phyloP scores from a whole-genome alignment of 306 rosid genomes.

The Malus fusca region DNA sequence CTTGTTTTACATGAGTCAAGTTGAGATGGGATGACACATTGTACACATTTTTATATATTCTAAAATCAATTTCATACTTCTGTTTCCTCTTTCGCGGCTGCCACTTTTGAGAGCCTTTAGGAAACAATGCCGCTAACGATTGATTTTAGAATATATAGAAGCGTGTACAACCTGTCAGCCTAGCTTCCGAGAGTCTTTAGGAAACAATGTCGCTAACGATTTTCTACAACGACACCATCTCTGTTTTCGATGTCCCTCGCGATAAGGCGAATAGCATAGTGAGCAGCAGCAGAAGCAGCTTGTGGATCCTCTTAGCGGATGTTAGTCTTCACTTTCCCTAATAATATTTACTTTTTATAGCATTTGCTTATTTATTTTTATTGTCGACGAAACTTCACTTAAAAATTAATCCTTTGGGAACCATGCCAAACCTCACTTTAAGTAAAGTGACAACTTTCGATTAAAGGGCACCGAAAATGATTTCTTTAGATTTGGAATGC shows the following conservation, averaged over 20 bases:
- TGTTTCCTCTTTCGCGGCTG: not conserved
- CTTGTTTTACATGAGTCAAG: too few relatives aligned
- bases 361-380: too few relatives aligned
- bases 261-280: constrained; percentile 34
- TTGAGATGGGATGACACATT: too few relatives aligned
- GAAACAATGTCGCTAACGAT: constrained; percentile 34
- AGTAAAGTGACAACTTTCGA: too few relatives aligned
- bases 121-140: too few relatives aligned
- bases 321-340: not conserved
- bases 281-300: constrained; percentile 6
- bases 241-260: constrained; percentile 33
- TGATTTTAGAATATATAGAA: too few relatives aligned
- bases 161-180: too few relatives aligned
- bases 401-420: too few relatives aligned
- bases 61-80: not conserved
- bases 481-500: not conserved
- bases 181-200: not conserved
- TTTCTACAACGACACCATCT: constrained; percentile 37
- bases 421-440: too few relatives aligned
- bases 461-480: not conserved
- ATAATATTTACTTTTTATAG: not conserved
- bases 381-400: too few relatives aligned
- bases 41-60: too few relatives aligned
- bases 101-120: not conserved
- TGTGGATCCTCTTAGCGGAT: constrained; percentile 14